These are phyloP conservation scores for Dactylella cylindrospora DNA, from an alignment of 2,329 filamentous ascomycete genomes.

Conservation along the genomic window DNA sequence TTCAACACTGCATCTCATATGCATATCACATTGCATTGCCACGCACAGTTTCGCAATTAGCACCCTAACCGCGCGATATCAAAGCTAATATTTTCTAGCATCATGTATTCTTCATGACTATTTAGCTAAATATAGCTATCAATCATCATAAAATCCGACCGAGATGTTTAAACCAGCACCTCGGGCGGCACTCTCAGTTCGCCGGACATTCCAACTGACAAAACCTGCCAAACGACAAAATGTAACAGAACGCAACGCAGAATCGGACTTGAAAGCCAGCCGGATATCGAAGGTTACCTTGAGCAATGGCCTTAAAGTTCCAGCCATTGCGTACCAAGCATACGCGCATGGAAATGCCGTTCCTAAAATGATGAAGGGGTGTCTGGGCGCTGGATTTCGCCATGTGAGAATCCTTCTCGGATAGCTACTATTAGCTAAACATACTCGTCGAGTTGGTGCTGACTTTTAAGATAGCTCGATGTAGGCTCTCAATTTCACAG, in stretches of 20 bases:
- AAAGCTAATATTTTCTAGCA: too few relatives aligned
- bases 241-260: neutral
- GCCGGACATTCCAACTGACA: too few relatives aligned
- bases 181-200: neutral
- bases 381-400: constrained; percentile 6
- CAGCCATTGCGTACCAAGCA: constrained; percentile 19
- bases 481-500: constrained; percentile 11
- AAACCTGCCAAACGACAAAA: neutral
- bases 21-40: too few relatives aligned
- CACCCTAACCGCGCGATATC: too few relatives aligned
- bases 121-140: too few relatives aligned
- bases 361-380: constrained; percentile 14
- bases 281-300: neutral
- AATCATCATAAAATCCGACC: too few relatives aligned
- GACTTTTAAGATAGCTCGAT: constrained; percentile 27
- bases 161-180: constrained; percentile 7
- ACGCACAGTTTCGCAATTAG: too few relatives aligned
- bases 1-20: too few relatives aligned
- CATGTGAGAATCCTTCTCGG: constrained; percentile 7
- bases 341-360: neutral
- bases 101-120: too few relatives aligned
- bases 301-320: constrained; percentile 17
- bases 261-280: neutral
- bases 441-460: too few relatives aligned
- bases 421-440: too few relatives aligned